phyloP scores from a whole-genome alignment of 176 grass and related monocot genomes.

The Aegilops sharonensis region DNA sequence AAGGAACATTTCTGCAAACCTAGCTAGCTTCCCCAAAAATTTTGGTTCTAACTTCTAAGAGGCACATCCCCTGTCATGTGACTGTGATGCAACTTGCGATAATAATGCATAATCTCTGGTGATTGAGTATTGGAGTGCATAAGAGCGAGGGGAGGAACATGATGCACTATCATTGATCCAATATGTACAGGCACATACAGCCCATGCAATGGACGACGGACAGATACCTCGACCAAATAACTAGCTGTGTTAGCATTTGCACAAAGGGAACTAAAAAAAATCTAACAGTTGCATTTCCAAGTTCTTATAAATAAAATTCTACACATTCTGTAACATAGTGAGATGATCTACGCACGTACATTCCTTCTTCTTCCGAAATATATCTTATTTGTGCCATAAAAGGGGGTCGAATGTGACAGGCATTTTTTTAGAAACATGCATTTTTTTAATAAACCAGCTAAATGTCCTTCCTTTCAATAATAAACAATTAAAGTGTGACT shows the following conservation, averaged over 20 bases:
- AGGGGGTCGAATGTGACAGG: background rate
- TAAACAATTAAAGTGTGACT: too few species aligned
- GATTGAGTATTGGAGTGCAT: background rate
- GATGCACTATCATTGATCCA: constrained; percentile 9
- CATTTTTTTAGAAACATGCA: too few species aligned
- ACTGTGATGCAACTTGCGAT: constrained; percentile 20
- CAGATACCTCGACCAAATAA: constrained; percentile 4
- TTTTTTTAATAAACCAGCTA: too few species aligned
- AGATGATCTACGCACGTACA: background rate
- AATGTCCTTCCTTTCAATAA: too few species aligned
- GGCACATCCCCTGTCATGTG: constrained; percentile 32
- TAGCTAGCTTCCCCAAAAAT: background rate
- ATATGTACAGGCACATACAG: background rate
- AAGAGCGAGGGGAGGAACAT: constrained; percentile 21
- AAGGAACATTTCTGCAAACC: background rate
- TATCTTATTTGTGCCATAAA: background rate
- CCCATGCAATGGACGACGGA: background rate
- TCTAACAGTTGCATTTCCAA: background rate
- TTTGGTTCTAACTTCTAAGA: background rate
- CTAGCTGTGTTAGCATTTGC: background rate
- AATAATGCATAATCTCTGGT: constrained; percentile 3
- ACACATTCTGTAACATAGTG: background rate
- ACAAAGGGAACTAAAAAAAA: too few species aligned
- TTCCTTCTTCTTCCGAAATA: background rate
- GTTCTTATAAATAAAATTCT: background rate